Evolutionary conservation across 805 yeast genomes (phyloP).

Genomic region (Soucietia sequanensis): DNA sequence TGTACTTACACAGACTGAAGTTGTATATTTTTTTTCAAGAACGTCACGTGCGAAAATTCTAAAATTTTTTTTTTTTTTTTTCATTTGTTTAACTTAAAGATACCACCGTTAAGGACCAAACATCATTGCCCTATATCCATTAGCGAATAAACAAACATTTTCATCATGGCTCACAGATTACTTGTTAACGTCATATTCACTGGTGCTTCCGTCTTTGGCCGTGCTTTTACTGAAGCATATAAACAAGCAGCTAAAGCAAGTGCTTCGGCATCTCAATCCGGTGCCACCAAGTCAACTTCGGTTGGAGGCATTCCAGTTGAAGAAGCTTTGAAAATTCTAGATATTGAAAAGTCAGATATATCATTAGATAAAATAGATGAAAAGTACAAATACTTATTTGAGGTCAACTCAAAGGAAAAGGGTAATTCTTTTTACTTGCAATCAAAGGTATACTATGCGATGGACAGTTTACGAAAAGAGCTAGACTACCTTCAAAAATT

Average conservation of each 20-base stretch:
- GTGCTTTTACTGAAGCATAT: slow-evolving; percentile 96
- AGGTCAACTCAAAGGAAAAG: slow-evolving; percentile 87
- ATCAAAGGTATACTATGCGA: slow-evolving; percentile 89
- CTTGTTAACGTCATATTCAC: slow-evolving; percentile 86
- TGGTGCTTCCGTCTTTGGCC: slow-evolving; percentile 93
- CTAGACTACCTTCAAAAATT: slow-evolving; percentile 54
- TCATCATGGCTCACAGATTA: slow-evolving; percentile 80
- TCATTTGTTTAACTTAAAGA: too few relatives aligned
- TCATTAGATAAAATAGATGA: slow-evolving; percentile 58
- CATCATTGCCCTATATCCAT: too few relatives aligned
- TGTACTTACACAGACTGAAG: too few relatives aligned
- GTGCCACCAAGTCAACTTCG: slow-evolving; percentile 47
- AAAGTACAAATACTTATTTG: slow-evolving; percentile 79
- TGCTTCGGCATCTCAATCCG: slow-evolving; percentile 62
- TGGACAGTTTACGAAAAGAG: slow-evolving; percentile 85
- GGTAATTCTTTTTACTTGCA: slow-evolving; percentile 96
- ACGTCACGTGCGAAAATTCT: too few relatives aligned
- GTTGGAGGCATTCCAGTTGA: slow-evolving; percentile 78
- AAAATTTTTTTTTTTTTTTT: too few relatives aligned
- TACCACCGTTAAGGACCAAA: too few relatives aligned
- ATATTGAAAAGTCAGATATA: slow-evolving; percentile 61
- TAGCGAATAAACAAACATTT: too few relatives aligned
- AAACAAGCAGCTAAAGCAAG: slow-evolving; percentile 94
- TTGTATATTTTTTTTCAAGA: too few relatives aligned
- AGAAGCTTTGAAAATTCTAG: slow-evolving; percentile 89